Evolutionary conservation across 2,329 filamentous ascomycete species (phyloP), one percentile per base, ranked within the genome.

Genomic region (Penicillium sp.): DNA sequence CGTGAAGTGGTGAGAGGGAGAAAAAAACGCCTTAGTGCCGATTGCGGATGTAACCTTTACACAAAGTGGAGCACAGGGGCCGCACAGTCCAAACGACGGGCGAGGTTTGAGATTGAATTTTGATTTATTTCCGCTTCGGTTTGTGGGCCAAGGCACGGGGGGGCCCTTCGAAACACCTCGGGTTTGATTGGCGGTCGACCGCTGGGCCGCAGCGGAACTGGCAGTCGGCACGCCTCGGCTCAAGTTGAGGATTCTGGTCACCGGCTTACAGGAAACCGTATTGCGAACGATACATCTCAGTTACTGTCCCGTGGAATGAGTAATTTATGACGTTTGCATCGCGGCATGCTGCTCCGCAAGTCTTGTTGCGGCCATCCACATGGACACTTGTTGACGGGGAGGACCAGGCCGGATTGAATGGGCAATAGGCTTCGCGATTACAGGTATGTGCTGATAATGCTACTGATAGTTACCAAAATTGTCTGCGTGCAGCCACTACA

Each of bases 181-280:
- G 38, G 45, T 29, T 11, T 61, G 37, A 67, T 67, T 67, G 65
- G 65, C 33, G 51, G 41, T 43, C 28, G 24, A 29, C 24, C 47
- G 48, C 53, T 52, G 43, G 52, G 34, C 27, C 43, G 35, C 25
- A 38, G 43, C 35, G 59, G 64, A 54, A 57, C 53, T 44, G 27
- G 47, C 51, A 51, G 37, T 67, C 64, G 64, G 64, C 58, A 65
- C 57, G 62, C 65, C 63, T 67, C 65, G 64, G 65, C 55, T 66
- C 56, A 52, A 40, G 63, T 57, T 56, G 63, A 53, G 13, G 61
- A 18, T 18, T 18, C 18, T 58, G 52, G 55, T 63, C 59, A 60
- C 56, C 55, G 58, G 46, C 47, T 53, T 51, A 55, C 50, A 28
- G 33, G 46, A 26, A 39, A 6, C 25, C 27, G 52, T 54, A 50